Evolutionary conservation across 768 basidiomycete genomes (phyloP).

Genomic region (Pleurotus giganteus): DNA sequence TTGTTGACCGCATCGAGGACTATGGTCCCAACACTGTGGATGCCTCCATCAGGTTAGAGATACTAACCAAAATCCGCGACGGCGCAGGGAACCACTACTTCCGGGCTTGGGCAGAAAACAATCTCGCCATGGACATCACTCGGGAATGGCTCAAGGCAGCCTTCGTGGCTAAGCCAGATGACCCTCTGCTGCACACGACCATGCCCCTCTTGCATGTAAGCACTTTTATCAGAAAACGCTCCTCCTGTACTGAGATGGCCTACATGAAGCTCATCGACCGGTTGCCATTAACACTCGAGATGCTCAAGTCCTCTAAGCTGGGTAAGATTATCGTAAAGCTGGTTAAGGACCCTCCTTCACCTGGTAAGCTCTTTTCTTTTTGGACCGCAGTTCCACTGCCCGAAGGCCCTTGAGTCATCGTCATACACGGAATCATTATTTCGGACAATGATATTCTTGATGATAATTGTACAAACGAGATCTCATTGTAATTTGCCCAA

Average conservation of each 20-base stretch:
- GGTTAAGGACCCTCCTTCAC: constrained; percentile 69
- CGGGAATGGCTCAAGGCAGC: constrained; percentile 81
- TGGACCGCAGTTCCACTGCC: constrained; percentile 11
- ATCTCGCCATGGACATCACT: constrained; percentile 69
- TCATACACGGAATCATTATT: constrained; percentile 20
- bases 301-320: constrained; percentile 68
- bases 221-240: constrained; percentile 19
- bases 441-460: constrained; percentile 25
- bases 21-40: constrained; percentile 68
- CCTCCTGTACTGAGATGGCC: background rate
- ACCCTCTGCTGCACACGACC: constrained; percentile 63
- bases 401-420: constrained; percentile 10
- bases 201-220: constrained; percentile 89
- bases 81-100: constrained; percentile 85
- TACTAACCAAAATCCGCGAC: constrained; percentile 79
- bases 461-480: constrained; percentile 64
- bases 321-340: constrained; percentile 79
- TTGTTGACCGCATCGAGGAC: constrained; percentile 56
- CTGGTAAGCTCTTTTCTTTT: constrained; percentile 63
- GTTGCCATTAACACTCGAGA: constrained; percentile 69
- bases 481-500: constrained; percentile 37
- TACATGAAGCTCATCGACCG: constrained; percentile 74
- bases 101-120: constrained; percentile 82
- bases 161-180: constrained; percentile 53
- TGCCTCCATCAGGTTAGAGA: constrained; percentile 62